phyloP scores from a whole-genome alignment of 805 yeast species.

The Limtongozyma cylindracea region DNA sequence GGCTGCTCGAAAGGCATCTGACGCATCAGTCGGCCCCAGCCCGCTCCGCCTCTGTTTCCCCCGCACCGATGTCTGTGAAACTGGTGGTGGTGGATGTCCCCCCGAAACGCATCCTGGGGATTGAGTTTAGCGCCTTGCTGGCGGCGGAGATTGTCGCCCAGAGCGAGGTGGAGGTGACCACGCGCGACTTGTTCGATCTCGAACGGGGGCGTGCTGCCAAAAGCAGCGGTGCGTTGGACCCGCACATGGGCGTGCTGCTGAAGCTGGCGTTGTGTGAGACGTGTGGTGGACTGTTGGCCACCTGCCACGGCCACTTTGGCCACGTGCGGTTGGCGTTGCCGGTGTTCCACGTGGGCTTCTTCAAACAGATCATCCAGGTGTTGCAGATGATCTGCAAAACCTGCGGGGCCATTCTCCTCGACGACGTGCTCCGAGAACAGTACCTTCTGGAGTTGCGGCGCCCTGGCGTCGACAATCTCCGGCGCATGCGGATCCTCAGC shows the following conservation, averaged over 20 bases:
- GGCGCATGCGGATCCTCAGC: slow-evolving; percentile 75
- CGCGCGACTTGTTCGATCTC: slow-evolving; percentile 77
- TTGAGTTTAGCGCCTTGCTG: slow-evolving; percentile 82
- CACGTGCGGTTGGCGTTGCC: slow-evolving; percentile 84
- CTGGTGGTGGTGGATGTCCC: slow-evolving; percentile 47
- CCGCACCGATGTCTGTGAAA: too few relatives aligned
- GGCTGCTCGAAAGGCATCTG: too few relatives aligned
- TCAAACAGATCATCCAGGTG: slow-evolving; percentile 72
- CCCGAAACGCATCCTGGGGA: slow-evolving; percentile 75
- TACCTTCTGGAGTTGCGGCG: slow-evolving; percentile 60
- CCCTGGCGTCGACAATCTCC: slow-evolving; percentile 73
- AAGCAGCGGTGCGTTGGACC: slow-evolving; percentile 69
- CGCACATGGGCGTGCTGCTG: slow-evolving; percentile 83
- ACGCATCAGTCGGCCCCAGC: too few relatives aligned
- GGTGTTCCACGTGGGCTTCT: slow-evolving; percentile 93
- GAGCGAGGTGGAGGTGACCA: slow-evolving; percentile 80
- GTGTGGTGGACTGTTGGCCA: slow-evolving; percentile 75
- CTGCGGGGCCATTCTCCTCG: slow-evolving; percentile 58
- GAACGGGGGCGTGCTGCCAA: slow-evolving; percentile 77
- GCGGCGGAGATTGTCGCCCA: slow-evolving; percentile 81
- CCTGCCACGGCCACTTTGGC: slow-evolving; percentile 98
- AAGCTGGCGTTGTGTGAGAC: slow-evolving; percentile 72
- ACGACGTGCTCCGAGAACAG: slow-evolving; percentile 41
- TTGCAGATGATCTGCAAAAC: slow-evolving; percentile 78
- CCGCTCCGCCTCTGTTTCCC: too few relatives aligned